Base-by-base conservation (phyloP, 495 filamentous ascomycete genomes). In the Hyaloscypha hepaticicola region DNA sequence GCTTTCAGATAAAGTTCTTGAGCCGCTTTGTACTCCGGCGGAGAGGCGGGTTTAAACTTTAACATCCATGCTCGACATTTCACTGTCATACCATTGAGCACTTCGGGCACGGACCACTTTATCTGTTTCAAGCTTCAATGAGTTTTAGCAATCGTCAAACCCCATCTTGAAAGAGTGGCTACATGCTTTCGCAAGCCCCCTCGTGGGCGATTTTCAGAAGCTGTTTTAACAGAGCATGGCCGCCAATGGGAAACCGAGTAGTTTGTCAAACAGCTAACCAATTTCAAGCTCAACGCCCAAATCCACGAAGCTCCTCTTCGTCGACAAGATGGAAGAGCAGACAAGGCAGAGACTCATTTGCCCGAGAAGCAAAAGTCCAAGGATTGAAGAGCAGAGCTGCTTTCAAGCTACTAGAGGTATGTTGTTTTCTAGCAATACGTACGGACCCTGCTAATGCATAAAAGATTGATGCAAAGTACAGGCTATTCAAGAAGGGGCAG, bases 381-480 rank as follows among this genome's bases (percentile, higher is more conserved):
- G 88, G 86, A 0, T 77, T 96, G 34, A 96, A 93, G 76, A 93
- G 90, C 66, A 87, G 95, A 67, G 96, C 95, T 62, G 95, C 91
- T 8, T 96, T 93, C 74, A 99, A 99, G 75, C 82, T 99, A 28
- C 73, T 96, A 28, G 89, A 94, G 79, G 89, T 90, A 45, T 28
- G 28, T 69, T 31, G 73, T 50, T 27, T 51, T 27, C 22, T 27
- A 22, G n/a, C 0, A 24, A 25, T 29, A n/a, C 24, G 12, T 21
- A 55, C 26, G n/a, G 28, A 52, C 28, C 60, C 66, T 70, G 55
- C 66, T 55, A 24, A 12, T 28, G 14, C 25, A 9, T 12, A 19
- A 28, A 65, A 95, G 85, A 90, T 99, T 70, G 87, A 97, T 77
- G 78, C 86, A 25, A 90, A 89, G 70, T 87, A 94, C 76, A 84